Evolutionary conservation across 2,329 filamentous ascomycete species (phyloP).

Genomic region (Paecilomyces sp.): DNA sequence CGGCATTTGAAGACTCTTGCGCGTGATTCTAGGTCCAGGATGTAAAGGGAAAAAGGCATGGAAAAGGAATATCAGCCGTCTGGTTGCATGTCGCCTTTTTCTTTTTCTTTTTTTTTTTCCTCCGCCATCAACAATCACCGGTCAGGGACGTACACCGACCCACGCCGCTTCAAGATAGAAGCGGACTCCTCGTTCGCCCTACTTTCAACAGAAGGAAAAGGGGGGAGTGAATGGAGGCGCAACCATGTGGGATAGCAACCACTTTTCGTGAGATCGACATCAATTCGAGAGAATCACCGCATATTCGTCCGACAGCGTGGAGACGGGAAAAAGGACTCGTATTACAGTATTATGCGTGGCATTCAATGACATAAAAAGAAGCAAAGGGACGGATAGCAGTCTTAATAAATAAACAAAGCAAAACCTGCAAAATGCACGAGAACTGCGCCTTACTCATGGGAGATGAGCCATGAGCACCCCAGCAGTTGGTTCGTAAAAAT

Average conservation of each 20-base stretch:
- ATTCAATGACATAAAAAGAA: slow-evolving; percentile 6
- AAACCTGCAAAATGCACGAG: slow-evolving; percentile 1
- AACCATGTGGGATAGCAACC: too few species aligned
- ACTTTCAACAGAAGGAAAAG: not conserved
- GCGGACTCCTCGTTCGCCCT: not conserved
- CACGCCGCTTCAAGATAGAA: not conserved
- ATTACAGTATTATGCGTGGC: slow-evolving; percentile 6
- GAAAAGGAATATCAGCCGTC: not conserved
- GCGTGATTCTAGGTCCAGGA: not conserved
- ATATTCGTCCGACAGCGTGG: not conserved
- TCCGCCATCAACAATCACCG: not conserved
- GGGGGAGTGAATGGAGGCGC: not conserved
- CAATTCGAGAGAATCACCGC: not conserved
- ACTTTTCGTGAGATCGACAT: not conserved
- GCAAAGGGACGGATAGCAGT: slow-evolving; percentile 17
- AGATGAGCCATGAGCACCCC: not conserved
- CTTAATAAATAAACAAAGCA: slow-evolving; percentile 10
- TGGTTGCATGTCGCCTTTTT: not conserved
- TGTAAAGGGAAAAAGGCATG: not conserved
- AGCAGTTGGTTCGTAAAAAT: slow-evolving; percentile 12
- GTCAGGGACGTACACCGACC: not conserved
- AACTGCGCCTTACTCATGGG: slow-evolving; percentile 45
- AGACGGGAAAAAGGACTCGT: slow-evolving; percentile 1
- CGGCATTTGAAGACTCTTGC: not conserved
- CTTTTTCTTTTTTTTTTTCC: too few species aligned